Percentiles rank a stretch among this genome's conserved stretches.
Conservation (phyloP, 345 rosid genomes). For the Rhodamnia rubescens region DNA sequence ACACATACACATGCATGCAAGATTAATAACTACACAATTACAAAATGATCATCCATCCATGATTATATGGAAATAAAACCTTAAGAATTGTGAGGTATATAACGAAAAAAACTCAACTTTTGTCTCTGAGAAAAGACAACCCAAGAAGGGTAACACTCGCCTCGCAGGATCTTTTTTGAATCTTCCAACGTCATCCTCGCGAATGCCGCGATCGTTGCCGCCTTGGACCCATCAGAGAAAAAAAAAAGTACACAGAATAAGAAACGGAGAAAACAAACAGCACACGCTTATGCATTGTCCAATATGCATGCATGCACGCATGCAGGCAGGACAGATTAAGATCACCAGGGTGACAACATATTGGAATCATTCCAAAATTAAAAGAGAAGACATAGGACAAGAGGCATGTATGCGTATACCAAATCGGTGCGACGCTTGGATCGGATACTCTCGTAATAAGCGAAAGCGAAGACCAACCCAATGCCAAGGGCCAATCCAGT, state of each 20-base stretch:
- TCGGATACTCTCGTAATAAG: slow-evolving; percentile 63
- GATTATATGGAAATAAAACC: neutral
- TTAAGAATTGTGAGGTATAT: neutral
- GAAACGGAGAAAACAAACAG: neutral
- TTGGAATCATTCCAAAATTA: neutral
- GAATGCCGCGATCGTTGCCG: slow-evolving; percentile 62
- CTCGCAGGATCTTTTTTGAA: slow-evolving; percentile 66
- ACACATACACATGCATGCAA: neutral
- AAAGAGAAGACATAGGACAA: neutral
- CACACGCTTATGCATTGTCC: neutral
- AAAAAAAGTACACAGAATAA: neutral
- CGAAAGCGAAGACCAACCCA: slow-evolving; percentile 56
- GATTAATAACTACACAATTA: neutral
- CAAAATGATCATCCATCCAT: neutral
- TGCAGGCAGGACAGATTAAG: neutral
- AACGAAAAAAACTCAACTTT: slow-evolving; percentile 37
- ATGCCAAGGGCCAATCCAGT: slow-evolving; percentile 61
- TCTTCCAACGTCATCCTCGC: slow-evolving; percentile 84
- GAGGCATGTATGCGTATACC: slow-evolving; percentile 8
- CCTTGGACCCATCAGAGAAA: slow-evolving; percentile 21
- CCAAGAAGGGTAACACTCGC: slow-evolving; percentile 68
- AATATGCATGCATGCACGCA: neutral
- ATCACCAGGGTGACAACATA: neutral
- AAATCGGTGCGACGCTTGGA: slow-evolving; percentile 69
- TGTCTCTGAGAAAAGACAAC: slow-evolving; percentile 71